phyloP scores from a whole-genome alignment of 106 monocot genomes.

The Dendrobium officinale region DNA sequence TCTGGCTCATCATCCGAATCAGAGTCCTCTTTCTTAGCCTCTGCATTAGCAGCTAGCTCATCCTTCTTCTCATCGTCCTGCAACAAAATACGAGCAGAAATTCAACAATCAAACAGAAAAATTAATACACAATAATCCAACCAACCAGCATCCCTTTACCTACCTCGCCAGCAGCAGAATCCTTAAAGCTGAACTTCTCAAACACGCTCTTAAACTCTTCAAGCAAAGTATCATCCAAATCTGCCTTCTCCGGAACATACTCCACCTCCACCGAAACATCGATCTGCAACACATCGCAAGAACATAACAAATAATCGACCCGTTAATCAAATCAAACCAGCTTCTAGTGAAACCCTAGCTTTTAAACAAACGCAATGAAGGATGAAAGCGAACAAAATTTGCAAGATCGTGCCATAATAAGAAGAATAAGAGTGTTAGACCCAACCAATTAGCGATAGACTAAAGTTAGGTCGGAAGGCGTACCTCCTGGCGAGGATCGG shows the following conservation, averaged over 20 bases:
- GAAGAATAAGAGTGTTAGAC: neutral
- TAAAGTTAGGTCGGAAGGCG: neutral
- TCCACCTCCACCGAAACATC: conserved; percentile 68
- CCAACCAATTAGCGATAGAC: neutral
- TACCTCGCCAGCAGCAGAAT: conserved; percentile 49
- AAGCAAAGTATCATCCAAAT: conserved; percentile 50
- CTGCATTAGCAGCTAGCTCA: conserved; percentile 39
- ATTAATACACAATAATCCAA: neutral
- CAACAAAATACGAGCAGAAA: conserved; percentile 6
- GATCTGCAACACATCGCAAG: conserved; percentile 21
- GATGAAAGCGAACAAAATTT: neutral
- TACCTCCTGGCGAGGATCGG: conserved; percentile 35
- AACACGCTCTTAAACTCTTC: conserved; percentile 80
- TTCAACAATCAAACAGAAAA: neutral
- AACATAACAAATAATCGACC: neutral
- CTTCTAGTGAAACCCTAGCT: conserved; percentile 4
- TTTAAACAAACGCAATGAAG: neutral
- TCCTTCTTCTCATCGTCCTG: conserved; percentile 63
- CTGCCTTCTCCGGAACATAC: conserved; percentile 83
- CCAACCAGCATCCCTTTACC: neutral
- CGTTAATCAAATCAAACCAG: neutral
- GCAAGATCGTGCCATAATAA: neutral
- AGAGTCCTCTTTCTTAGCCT: conserved; percentile 55
- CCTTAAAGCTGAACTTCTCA: conserved; percentile 73
- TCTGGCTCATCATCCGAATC: conserved; percentile 90